phyloP scores from a whole-genome alignment of 257 asterid species.

The Primulina eburnea region DNA sequence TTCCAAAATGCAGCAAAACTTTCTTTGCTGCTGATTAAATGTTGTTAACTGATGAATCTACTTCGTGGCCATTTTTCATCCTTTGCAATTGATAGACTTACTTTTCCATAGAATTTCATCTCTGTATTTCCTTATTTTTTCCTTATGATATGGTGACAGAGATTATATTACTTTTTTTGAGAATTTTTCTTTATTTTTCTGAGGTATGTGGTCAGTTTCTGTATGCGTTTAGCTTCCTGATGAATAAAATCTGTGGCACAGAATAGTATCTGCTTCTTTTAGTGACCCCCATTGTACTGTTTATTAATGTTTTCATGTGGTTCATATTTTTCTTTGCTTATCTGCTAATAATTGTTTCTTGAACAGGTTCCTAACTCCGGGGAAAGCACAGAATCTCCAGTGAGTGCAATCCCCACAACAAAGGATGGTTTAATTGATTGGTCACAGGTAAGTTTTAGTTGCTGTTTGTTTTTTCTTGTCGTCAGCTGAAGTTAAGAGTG shows the following conservation, averaged over 20 bases:
- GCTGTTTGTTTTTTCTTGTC: constrained; percentile 14
- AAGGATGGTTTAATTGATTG: constrained; percentile 80
- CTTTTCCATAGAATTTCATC: neutral
- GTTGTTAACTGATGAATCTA: constrained; percentile 5
- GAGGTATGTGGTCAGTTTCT: constrained; percentile 13
- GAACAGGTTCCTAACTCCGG: constrained; percentile 73
- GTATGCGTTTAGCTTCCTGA: neutral
- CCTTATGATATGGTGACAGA: neutral
- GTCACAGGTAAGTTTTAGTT: constrained; percentile 66
- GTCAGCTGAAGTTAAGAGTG: neutral
- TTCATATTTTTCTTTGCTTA: constrained; percentile 13
- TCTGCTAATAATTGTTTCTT: constrained; percentile 23
- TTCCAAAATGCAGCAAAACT: neutral
- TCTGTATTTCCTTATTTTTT: neutral
- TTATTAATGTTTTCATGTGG: constrained; percentile 6
- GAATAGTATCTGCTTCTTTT: constrained; percentile 15
- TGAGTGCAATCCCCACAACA: constrained; percentile 68
- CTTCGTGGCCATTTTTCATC: constrained; percentile 1
- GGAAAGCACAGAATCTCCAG: constrained; percentile 61
- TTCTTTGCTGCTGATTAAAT: constrained; percentile 7
- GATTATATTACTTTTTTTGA: neutral
- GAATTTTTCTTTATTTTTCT: no score
- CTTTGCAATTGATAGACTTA: neutral
- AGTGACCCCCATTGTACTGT: constrained; percentile 11
- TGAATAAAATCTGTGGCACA: constrained; percentile 4